A percentile compares a stretch with the other conserved stretches of the same genome.
Evolutionary conservation across 768 basidiomycete species (phyloP).

Genomic region (Leccinum rimulosum): DNA sequence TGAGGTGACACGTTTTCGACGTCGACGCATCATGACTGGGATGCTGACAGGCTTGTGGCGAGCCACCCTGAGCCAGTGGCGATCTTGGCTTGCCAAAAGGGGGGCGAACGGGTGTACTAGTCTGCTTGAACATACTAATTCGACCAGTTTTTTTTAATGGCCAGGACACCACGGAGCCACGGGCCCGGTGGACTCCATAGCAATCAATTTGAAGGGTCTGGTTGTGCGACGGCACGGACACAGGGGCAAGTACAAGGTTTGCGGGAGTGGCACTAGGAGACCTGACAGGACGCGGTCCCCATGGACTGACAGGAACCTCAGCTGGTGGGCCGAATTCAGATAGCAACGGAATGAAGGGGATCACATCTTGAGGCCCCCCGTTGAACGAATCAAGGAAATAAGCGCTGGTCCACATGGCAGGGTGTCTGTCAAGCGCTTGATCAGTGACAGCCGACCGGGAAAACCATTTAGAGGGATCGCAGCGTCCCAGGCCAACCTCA

Average conservation of each 20-base stretch:
- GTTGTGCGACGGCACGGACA: slow-evolving; percentile 7
- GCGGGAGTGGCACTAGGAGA: slow-evolving; percentile 3
- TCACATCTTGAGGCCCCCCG: background rate
- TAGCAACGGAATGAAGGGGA: slow-evolving; percentile 6
- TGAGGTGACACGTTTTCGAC: slow-evolving; percentile 29
- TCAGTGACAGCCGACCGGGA: background rate
- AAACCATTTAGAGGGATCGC: background rate
- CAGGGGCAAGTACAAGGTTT: slow-evolving; percentile 1
- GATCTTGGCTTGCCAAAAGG: slow-evolving; percentile 14
- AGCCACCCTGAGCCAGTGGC: slow-evolving; percentile 18
- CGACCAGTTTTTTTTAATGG: background rate
- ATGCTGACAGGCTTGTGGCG: background rate
- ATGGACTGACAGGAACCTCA: slow-evolving; percentile 8
- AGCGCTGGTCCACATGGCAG: slow-evolving; percentile 3
- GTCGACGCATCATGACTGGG: slow-evolving; percentile 13
- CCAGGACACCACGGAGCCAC: slow-evolving; percentile 16
- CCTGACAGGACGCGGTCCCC: slow-evolving; percentile 7
- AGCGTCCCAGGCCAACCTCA: background rate
- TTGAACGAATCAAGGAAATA: background rate
- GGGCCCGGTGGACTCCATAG: slow-evolving; percentile 20
- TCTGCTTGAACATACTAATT: slow-evolving; percentile 5
- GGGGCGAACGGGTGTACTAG: background rate
- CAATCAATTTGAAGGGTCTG: slow-evolving; percentile 21
- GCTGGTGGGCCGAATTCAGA: background rate
- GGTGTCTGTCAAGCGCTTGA: background rate